Evolutionary conservation across 2,329 filamentous ascomycete genomes (phyloP).

Genomic region (Juglanconis juglandina): DNA sequence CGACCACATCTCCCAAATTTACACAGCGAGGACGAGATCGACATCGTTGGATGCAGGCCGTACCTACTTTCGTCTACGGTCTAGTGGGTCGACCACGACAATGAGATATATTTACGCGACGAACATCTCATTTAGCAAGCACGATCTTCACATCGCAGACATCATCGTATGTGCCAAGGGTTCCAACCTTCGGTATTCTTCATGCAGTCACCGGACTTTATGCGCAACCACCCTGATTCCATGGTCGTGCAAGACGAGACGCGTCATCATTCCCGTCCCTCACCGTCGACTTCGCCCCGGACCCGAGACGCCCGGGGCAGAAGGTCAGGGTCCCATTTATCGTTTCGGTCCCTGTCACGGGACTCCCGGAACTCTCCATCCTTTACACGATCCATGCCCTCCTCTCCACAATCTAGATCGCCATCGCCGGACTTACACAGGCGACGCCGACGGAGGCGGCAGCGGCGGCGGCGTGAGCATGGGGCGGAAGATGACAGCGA

Average conservation of each 20-base stretch:
- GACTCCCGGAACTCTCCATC: background rate
- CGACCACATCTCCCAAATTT: background rate
- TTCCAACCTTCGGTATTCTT: background rate
- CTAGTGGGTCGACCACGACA: background rate
- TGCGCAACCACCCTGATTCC: background rate
- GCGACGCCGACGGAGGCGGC: background rate
- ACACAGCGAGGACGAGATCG: background rate
- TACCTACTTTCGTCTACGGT: background rate
- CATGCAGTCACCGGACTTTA: background rate
- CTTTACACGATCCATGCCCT: background rate
- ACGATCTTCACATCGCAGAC: background rate
- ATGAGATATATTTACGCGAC: background rate
- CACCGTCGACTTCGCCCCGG: background rate
- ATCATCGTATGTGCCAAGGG: background rate
- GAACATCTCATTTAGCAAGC: background rate
- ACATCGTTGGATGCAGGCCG: background rate
- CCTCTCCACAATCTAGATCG: background rate
- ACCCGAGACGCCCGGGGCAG: background rate
- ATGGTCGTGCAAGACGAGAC: background rate
- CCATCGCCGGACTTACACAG: background rate
- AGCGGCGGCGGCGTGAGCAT: background rate
- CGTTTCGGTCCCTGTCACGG: too few relatives aligned
- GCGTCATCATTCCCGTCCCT: background rate
- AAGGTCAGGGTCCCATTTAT: background rate
- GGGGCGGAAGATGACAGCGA: background rate